Evolutionary conservation across 345 rosid species (phyloP).

Genomic region (Lenwebbia sp.): DNA sequence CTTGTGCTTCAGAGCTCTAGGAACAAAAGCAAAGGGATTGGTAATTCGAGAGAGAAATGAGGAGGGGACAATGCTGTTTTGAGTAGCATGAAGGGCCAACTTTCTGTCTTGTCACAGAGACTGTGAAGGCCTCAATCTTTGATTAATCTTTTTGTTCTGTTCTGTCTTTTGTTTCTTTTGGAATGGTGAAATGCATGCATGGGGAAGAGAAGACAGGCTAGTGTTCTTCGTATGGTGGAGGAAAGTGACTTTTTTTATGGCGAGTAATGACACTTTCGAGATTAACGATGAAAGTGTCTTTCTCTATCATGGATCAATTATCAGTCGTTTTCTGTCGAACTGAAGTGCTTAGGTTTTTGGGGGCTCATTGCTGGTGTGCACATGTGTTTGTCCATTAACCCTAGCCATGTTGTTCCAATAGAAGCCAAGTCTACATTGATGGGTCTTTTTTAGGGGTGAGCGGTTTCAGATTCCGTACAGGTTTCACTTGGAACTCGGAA

Average conservation of each 20-base stretch:
- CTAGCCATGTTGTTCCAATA: background rate
- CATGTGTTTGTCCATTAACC: background rate
- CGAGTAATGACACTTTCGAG: slow-evolving; percentile 10
- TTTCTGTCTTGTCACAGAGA: slow-evolving; percentile 27
- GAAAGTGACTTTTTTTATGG: background rate
- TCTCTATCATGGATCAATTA: slow-evolving; percentile 34
- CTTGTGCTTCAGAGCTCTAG: slow-evolving; percentile 23
- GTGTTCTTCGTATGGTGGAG: background rate
- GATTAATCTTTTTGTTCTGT: background rate
- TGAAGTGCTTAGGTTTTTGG: background rate
- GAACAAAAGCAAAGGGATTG: slow-evolving; percentile 10
- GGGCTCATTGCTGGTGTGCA: background rate
- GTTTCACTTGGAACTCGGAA: too few relatives aligned
- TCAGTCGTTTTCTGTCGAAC: background rate
- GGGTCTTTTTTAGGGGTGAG: background rate
- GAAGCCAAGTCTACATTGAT: background rate
- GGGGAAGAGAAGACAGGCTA: background rate
- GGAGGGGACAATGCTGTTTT: slow-evolving; percentile 17
- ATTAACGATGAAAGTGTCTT: slow-evolving; percentile 52
- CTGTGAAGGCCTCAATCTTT: background rate
- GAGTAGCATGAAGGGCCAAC: slow-evolving; percentile 10
- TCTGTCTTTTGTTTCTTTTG: background rate
- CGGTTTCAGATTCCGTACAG: too few relatives aligned
- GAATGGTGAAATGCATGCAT: slow-evolving; percentile 10
- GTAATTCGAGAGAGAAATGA: background rate